Evolutionary conservation across 2,329 filamentous ascomycete genomes (phyloP).

Genomic region (Claviceps arundinis): DNA sequence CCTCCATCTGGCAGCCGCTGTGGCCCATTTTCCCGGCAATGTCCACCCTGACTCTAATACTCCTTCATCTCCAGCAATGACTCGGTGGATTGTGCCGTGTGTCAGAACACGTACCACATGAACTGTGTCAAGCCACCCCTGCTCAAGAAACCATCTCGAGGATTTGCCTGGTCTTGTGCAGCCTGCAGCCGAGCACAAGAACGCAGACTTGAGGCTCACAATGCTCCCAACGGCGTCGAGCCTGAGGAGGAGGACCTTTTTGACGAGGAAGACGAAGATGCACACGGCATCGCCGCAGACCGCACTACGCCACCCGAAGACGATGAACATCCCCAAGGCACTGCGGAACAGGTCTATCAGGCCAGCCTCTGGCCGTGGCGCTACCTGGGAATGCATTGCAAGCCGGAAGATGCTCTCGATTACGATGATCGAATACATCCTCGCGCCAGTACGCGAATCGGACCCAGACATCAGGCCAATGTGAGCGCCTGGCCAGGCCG

Average conservation of each 20-base stretch:
- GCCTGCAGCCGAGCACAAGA: slow-evolving; percentile 95
- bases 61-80: slow-evolving; percentile 48
- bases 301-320: slow-evolving; percentile 52
- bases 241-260: slow-evolving; percentile 51
- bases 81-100: slow-evolving; percentile 94
- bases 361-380: slow-evolving; percentile 93
- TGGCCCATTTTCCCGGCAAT: background rate
- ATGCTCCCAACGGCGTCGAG: slow-evolving; percentile 65
- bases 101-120: slow-evolving; percentile 94
- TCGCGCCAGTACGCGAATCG: slow-evolving; percentile 81
- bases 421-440: slow-evolving; percentile 97
- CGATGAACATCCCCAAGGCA: slow-evolving; percentile 46
- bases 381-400: slow-evolving; percentile 90
- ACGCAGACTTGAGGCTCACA: slow-evolving; percentile 76
- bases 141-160: slow-evolving; percentile 89
- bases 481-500: slow-evolving; percentile 76
- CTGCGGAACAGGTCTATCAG: slow-evolving; percentile 79
- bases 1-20: background rate
- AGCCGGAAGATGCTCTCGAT: slow-evolving; percentile 87
- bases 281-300: slow-evolving; percentile 40
- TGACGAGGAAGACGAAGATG: slow-evolving; percentile 61
- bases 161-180: slow-evolving; percentile 96
- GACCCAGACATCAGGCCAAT: slow-evolving; percentile 80
- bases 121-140: slow-evolving; percentile 87
- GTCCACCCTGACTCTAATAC: background rate